Evolutionary conservation across 2,329 filamentous ascomycete species (phyloP).

Genomic region (Karstenula rhodostoma): DNA sequence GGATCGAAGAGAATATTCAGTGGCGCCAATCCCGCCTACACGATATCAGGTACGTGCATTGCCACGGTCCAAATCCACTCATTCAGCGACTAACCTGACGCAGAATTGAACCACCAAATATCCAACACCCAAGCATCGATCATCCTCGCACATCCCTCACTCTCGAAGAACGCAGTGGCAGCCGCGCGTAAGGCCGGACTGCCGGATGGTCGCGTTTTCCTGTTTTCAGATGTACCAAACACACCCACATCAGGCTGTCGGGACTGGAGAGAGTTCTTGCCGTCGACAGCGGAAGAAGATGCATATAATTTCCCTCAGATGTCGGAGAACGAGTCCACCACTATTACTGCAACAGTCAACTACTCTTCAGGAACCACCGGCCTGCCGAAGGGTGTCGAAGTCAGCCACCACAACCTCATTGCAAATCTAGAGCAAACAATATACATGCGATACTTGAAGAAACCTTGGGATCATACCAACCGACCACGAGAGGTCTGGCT

Average conservation of each 20-base stretch:
- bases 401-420: conserved; percentile 60
- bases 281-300: conserved; percentile 36
- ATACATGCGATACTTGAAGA: conserved; percentile 54
- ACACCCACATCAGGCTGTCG: conserved; percentile 31
- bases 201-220: conserved; percentile 39
- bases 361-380: conserved; percentile 63
- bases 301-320: conserved; percentile 36
- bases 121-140: conserved; percentile 43
- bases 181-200: conserved; percentile 41
- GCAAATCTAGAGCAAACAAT: conserved; percentile 61
- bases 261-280: conserved; percentile 44
- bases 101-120: conserved; percentile 47
- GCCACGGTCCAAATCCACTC: background rate
- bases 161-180: conserved; percentile 36
- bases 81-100: conserved; percentile 14
- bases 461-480: conserved; percentile 50
- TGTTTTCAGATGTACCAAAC: conserved; percentile 43
- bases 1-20: conserved; percentile 62
- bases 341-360: conserved; percentile 57
- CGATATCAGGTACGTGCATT: conserved; percentile 52
- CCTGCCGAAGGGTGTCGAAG: conserved; percentile 61
- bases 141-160: conserved; percentile 42
- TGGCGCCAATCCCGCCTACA: conserved; percentile 63
- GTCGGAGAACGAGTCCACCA: conserved; percentile 34
- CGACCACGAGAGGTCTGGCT: conserved; percentile 59